Percentiles rank a stretch among this genome's conserved stretches.
phyloP scores from a whole-genome alignment of 345 rosid species.

The Pugionium dolabratum region DNA sequence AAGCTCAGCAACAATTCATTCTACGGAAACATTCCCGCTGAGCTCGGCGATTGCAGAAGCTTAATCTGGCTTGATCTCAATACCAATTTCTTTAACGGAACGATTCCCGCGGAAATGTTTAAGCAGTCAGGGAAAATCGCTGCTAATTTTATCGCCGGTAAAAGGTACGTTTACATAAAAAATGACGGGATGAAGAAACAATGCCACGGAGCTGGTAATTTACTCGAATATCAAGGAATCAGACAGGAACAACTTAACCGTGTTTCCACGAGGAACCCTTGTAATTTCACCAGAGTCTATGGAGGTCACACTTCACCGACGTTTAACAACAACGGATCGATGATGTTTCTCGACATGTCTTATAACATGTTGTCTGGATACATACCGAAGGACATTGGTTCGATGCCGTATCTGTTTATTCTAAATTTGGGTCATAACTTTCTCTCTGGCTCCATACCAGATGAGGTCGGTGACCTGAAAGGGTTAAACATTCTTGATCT shows the following conservation, averaged over 20 bases:
- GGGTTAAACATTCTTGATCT: slow-evolving; percentile 84
- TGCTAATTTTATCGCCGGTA: slow-evolving; percentile 73
- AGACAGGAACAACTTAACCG: slow-evolving; percentile 55
- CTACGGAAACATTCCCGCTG: slow-evolving; percentile 72
- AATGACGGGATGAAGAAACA: slow-evolving; percentile 67
- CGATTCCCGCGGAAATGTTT: slow-evolving; percentile 77
- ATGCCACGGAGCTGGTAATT: slow-evolving; percentile 90
- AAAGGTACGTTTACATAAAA: slow-evolving; percentile 72
- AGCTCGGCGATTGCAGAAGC: slow-evolving; percentile 88
- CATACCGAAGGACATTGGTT: slow-evolving; percentile 84
- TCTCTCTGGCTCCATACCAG: slow-evolving; percentile 69
- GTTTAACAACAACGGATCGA: slow-evolving; percentile 83
- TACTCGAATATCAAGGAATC: slow-evolving; percentile 90
- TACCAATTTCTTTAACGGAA: slow-evolving; percentile 64
- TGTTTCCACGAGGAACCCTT: slow-evolving; percentile 73
- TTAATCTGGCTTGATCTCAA: slow-evolving; percentile 95
- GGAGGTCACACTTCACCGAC: slow-evolving; percentile 72
- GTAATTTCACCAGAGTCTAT: slow-evolving; percentile 78
- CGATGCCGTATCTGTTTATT: slow-evolving; percentile 65
- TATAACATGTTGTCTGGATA: slow-evolving; percentile 67
- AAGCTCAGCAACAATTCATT: slow-evolving; percentile 91
- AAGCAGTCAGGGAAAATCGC: slow-evolving; percentile 84
- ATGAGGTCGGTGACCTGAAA: slow-evolving; percentile 65
- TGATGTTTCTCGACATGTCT: slow-evolving; percentile 90
- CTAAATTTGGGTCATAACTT: slow-evolving; percentile 82